Evolutionary conservation across 2,329 filamentous ascomycete genomes (phyloP), one percentile per base, ranked within the genome.

Genomic region (Cercospora sojina): DNA sequence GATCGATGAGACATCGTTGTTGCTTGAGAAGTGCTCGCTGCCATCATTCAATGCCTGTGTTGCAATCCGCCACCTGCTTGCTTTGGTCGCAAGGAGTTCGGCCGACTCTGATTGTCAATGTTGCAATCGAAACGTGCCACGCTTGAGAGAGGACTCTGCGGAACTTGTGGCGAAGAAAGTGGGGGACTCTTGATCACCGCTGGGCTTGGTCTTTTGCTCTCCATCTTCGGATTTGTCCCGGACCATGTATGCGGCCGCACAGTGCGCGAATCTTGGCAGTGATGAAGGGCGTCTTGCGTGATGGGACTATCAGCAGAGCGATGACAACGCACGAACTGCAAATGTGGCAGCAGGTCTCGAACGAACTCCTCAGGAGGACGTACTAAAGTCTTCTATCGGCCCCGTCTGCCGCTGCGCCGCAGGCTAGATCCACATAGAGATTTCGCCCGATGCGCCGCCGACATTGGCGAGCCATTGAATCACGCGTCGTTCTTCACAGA

Each of bases 161-260:
- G 25, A 20, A 23, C 20, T 16, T 41, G 56, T 6, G 12, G 2
- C 32, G 56, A 25, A 59, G 20, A 41, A 41, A 35, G 56, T 35
- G 56, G 29, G 27, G 32, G 12, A 25, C 13, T 18, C 18, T 58
- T 27, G 3, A 20, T 13, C 3, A 25, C 12, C 8, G 20, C 43
- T n/a, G 56, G 29, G 32, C 7, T 23, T 35, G 1, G 18, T 6
- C 35, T 35, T 10, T 31, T 60, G 35, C 58, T 60, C 20, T 60
- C 31, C 58, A 60, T 60, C 58, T 60, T 60, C 57, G 57, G 57
- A 38, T 27, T 13, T 27, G 32, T 25, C 16, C 20, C 23, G 58
- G 58, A 5, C n/a, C 58, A 31, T 13, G 47, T 23, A 51, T 25
- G 41, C 41, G 41, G 41, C 41, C 41, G 41, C 41, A 51, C 9